Evolutionary conservation across 768 basidiomycete genomes (phyloP).

Genomic region (Coprinopsis sp.): DNA sequence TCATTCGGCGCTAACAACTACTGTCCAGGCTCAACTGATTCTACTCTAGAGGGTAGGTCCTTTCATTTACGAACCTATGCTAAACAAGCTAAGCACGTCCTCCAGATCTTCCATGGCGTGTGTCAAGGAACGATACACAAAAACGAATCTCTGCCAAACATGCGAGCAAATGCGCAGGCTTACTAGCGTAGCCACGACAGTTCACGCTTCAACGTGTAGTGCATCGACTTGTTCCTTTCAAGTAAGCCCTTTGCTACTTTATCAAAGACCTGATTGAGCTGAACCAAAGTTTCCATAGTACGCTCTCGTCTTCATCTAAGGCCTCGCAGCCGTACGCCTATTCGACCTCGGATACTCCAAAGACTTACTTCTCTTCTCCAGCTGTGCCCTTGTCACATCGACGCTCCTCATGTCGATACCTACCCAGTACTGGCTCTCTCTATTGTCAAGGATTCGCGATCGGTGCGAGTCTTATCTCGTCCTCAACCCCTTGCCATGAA

Average conservation of each 20-base stretch:
- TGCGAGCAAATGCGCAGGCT: slow-evolving; percentile 41
- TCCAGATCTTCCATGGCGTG: slow-evolving; percentile 68
- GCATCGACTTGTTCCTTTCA: slow-evolving; percentile 79
- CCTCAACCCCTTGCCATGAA: neutral
- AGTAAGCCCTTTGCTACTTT: slow-evolving; percentile 25
- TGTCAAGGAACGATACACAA: slow-evolving; percentile 52
- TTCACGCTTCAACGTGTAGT: slow-evolving; percentile 25
- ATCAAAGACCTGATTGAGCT: neutral
- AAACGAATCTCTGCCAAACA: slow-evolving; percentile 51
- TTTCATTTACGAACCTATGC: too few species aligned
- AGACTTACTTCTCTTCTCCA: slow-evolving; percentile 43
- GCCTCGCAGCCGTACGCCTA: slow-evolving; percentile 58
- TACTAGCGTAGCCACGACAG: too few species aligned
- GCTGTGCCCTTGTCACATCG: slow-evolving; percentile 44
- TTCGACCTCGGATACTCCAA: slow-evolving; percentile 72
- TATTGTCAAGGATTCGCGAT: slow-evolving; percentile 67
- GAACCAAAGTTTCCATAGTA: slow-evolving; percentile 40
- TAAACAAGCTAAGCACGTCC: neutral
- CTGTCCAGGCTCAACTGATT: slow-evolving; percentile 58
- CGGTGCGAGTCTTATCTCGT: slow-evolving; percentile 41
- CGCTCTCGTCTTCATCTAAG: slow-evolving; percentile 57
- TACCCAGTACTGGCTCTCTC: slow-evolving; percentile 70
- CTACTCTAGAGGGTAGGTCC: slow-evolving; percentile 69
- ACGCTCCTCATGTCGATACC: slow-evolving; percentile 72
- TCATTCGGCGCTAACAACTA: slow-evolving; percentile 8